Evolutionary conservation across 2,329 filamentous ascomycete species (phyloP), one percentile per base, ranked within the genome.

Genomic region (Whalleya microplaca): DNA sequence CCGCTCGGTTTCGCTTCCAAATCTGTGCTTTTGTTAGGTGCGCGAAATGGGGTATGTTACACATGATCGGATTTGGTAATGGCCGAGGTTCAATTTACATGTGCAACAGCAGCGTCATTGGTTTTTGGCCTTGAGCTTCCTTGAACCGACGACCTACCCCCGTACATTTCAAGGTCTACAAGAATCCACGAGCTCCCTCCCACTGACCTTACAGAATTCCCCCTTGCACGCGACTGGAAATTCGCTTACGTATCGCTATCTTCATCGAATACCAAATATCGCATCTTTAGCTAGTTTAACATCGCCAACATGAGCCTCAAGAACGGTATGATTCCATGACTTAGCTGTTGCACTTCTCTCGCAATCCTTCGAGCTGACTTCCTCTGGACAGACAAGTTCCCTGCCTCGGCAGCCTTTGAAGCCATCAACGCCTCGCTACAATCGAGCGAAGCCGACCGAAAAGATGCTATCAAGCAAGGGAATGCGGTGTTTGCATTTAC

Each of bases 381-480:
- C 41, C 23, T 42, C 5, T 23, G 21, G 47, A 41, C 66, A 92
- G 90, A 86, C 76, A 87, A 87, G 66, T 97, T 96, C 78, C 94
- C 95, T 64, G 86, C 94, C 71, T 98, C 95, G 58, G 87, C 78
- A 64, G 92, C 93, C 66, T 99, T 99, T 76, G 95, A 99, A 73
- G 83, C 81, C 70, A 97, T 99, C 82, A 85, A 90, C 75, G 72
- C 78, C 51, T 84, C 87, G 50, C 87, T 99, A 63, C 77, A 81
- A 69, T 75, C 82, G 69, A 85, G 84, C 74, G 86, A 90, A 23
- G 83, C 84, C 64, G 90, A 92, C 77, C 89, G 72, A 63, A 79
- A 96, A 79, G 88, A 92, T 64, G 93, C 94, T 66, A 88, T 98
- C 76, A 94, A 96, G 78, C 86, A 92, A 73, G 94, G 87, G 72